Base-by-base conservation (phyloP, 2,329 filamentous ascomycete species). In the Calonectria leucothoes region DNA sequence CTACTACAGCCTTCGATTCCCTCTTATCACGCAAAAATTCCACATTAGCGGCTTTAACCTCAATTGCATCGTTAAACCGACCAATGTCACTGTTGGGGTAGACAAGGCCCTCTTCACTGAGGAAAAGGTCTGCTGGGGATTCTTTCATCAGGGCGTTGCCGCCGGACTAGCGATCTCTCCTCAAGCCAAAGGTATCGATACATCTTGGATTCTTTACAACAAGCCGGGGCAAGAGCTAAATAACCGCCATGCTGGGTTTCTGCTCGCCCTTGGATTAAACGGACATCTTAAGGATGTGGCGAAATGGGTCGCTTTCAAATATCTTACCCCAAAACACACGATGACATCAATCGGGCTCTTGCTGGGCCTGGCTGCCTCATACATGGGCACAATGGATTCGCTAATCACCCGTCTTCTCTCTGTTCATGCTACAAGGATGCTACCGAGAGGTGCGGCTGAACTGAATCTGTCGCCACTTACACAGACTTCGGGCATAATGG, bases 231-330 rank as follows among this genome's bases (percentile, higher is more conserved):
- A 92, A 45, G 97, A 99, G 67, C 89, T 98, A 17, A 98, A 94
- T 75, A 98, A 98, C 82, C 91, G 97, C n/a, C 97, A 99, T 83
- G 97, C 97, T 35, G 97, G 97, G 0, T 97, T 99, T 76, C 86
- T 99, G 52, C 89, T 99, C 0, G 97, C 95, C 6, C 88, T 99
- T 6, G 97, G 97, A 4, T 87, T 99, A 29, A 98, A 98, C 79
- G 97, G 97, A 0, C 97, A 99, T 85, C 87, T 99, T n/a, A 97
- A 95, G 78, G 94, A 92, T 10, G 91, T 99, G 33, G 97, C 97
- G 3, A 98, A 98, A 86, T 99, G 97, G 96, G 93, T 99, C 52
- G 96, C 96, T 11, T 99, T 98, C 89, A 98, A 98, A 82, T 99
- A 99, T 79, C 88, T 99, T n/a, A 99, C 97, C 0, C 96, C 97